Evolutionary conservation across 1,139 yeast species (phyloP).

Genomic region (Yamadazyma pseudoaaseri): DNA sequence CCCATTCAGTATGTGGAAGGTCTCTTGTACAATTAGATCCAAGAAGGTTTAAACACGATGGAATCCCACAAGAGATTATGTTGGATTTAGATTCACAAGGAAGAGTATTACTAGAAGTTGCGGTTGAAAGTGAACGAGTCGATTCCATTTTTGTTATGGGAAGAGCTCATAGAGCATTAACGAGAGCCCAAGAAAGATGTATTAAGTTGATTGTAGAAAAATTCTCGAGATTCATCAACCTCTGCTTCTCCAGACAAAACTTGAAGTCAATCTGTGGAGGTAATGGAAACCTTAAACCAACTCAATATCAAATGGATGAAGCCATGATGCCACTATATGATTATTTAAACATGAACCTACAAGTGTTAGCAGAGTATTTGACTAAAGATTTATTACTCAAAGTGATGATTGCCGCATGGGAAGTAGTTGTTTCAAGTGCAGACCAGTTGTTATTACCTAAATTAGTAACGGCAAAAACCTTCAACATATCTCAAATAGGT

Average conservation of each 20-base stretch:
- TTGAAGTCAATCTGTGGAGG: constrained; percentile 54
- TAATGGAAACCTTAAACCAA: constrained; percentile 44
- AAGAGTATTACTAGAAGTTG: constrained; percentile 56
- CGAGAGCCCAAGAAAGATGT: constrained; percentile 62
- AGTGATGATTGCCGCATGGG: constrained; percentile 81
- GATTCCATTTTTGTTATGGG: constrained; percentile 83
- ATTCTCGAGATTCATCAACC: constrained; percentile 42
- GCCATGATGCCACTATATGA: constrained; percentile 76
- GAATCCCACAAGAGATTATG: constrained; percentile 60
- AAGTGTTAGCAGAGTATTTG: constrained; percentile 62
- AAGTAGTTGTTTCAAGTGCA: constrained; percentile 58
- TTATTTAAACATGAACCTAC: constrained; percentile 68
- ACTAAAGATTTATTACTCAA: constrained; percentile 58
- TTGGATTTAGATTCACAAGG: constrained; percentile 73
- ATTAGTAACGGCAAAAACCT: constrained; percentile 55
- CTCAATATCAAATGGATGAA: constrained; percentile 57
- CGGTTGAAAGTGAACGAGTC: constrained; percentile 74
- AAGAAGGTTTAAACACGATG: constrained; percentile 62
- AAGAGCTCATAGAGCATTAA: constrained; percentile 64
- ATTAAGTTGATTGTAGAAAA: constrained; percentile 68
- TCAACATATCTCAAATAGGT: constrained; percentile 23
- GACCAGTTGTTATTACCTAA: constrained; percentile 73
- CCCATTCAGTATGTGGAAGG: constrained; percentile 71
- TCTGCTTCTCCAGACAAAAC: constrained; percentile 42
- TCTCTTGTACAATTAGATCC: constrained; percentile 66